phyloP scores from a whole-genome alignment of 805 yeast species.

The Zygosaccharomyces kombuchaensis region DNA sequence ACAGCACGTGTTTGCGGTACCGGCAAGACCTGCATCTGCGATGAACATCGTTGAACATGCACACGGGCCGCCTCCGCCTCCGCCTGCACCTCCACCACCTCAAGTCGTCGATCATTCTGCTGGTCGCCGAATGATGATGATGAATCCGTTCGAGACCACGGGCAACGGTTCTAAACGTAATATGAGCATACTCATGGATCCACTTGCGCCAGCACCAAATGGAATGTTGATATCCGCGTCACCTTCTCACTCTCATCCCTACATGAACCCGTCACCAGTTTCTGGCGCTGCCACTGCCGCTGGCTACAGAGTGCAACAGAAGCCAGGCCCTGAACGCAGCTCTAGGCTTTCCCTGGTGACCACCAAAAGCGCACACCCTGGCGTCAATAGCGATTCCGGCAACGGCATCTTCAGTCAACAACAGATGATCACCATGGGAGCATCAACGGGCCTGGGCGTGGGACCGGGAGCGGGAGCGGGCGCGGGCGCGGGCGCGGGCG shows the following conservation, averaged over 20 bases:
- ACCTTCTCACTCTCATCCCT: constrained; percentile 6
- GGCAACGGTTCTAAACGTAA: constrained; percentile 22
- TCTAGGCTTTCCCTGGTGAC: neutral
- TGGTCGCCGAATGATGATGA: constrained; percentile 18
- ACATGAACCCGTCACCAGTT: constrained; percentile 10
- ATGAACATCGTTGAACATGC: constrained; percentile 3
- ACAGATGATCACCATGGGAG: neutral
- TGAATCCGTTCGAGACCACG: constrained; percentile 24
- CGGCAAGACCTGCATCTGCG: constrained; percentile 10
- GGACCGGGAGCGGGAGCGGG: no score
- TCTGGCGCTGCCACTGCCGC: no score
- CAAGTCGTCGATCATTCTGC: constrained; percentile 11
- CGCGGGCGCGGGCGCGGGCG: constrained; percentile 3
- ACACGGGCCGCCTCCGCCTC: constrained; percentile 1
- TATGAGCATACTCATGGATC: constrained; percentile 28
- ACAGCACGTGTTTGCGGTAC: constrained; percentile 13
- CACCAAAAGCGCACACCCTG: neutral
- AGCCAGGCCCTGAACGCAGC: neutral
- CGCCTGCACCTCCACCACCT: constrained; percentile 4
- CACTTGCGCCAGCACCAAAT: constrained; percentile 22
- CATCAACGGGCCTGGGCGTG: constrained; percentile 2
- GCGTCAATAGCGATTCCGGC: constrained; percentile 9
- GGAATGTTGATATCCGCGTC: constrained; percentile 4
- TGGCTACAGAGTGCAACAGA: neutral
- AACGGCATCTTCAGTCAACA: constrained; percentile 7